Percentiles rank a stretch among this genome's conserved stretches.
phyloP scores from a whole-genome alignment of 179 eudicot genomes.

The Corrigiola litoralis region DNA sequence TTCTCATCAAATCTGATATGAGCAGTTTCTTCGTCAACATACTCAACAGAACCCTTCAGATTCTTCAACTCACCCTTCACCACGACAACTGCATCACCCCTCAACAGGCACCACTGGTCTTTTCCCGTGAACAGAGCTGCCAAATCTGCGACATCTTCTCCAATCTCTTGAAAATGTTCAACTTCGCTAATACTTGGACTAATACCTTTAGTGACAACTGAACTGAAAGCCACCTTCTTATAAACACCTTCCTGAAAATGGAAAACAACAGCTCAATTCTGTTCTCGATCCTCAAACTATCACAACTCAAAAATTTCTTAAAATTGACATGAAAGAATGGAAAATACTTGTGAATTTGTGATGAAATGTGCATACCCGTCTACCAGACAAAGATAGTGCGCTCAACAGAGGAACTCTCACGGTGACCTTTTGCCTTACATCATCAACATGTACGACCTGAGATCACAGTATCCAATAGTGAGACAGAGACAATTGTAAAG shows the following conservation, averaged over 20 bases:
- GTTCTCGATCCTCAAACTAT: too few species aligned
- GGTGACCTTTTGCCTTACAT: constrained; percentile 71
- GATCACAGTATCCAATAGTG: neutral
- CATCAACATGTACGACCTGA: constrained; percentile 78
- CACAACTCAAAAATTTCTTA: too few species aligned
- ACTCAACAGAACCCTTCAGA: constrained; percentile 64
- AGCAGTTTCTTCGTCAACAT: constrained; percentile 66
- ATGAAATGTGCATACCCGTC: constrained; percentile 36
- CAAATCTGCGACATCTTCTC: constrained; percentile 56
- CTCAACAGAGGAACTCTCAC: constrained; percentile 74
- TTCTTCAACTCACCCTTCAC: constrained; percentile 75
- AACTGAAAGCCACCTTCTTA: constrained; percentile 60
- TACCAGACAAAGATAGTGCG: constrained; percentile 62
- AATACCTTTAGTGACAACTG: constrained; percentile 46
- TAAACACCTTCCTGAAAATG: constrained; percentile 26
- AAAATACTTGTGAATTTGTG: neutral
- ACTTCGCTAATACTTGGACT: constrained; percentile 71
- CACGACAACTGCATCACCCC: constrained; percentile 64
- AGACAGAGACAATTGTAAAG: neutral
- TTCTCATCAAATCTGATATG: constrained; percentile 55
- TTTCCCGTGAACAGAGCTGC: constrained; percentile 56
- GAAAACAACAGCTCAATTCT: too few species aligned
- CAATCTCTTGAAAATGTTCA: constrained; percentile 58
- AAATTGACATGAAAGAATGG: neutral
- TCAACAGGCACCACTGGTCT: constrained; percentile 65